Evolutionary conservation across 805 yeast genomes (phyloP).

Genomic region (Torulaspora maleeae): DNA sequence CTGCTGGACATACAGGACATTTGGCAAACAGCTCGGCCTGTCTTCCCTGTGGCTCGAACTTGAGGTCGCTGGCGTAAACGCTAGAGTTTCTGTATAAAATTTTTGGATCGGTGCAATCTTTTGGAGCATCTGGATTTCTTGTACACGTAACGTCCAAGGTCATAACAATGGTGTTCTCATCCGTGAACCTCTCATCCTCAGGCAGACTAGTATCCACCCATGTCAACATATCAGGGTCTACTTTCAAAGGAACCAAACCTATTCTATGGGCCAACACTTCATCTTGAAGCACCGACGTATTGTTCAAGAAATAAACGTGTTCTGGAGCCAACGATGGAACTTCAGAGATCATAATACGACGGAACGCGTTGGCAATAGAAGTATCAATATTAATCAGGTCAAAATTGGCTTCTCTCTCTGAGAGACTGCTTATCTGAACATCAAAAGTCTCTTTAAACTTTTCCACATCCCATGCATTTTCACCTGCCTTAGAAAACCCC

Average conservation of each 20-base stretch:
- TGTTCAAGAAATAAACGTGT: conserved; percentile 82
- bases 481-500: conserved; percentile 61
- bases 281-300: conserved; percentile 95
- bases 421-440: conserved; percentile 59
- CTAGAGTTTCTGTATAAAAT: conserved; percentile 77
- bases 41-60: conserved; percentile 86
- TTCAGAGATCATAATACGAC: conserved; percentile 95
- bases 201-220: conserved; percentile 72
- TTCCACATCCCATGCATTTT: conserved; percentile 77
- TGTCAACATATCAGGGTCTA: conserved; percentile 80
- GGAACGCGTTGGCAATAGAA: conserved; percentile 90
- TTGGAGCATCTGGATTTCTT: conserved; percentile 76
- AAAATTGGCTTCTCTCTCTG: conserved; percentile 73
- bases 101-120: conserved; percentile 73
- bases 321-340: conserved; percentile 96
- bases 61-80: conserved; percentile 84
- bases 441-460: conserved; percentile 65
- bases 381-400: conserved; percentile 86
- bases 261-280: conserved; percentile 95
- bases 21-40: conserved; percentile 69
- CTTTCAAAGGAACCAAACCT: conserved; percentile 84
- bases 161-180: conserved; percentile 83
- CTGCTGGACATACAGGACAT: conserved; percentile 67
- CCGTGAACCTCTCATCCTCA: conserved; percentile 70
- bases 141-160: conserved; percentile 79